Evolutionary conservation across 257 asterid genomes (phyloP), one percentile per base, ranked within the genome.

Genomic region (Misopates orontium): DNA sequence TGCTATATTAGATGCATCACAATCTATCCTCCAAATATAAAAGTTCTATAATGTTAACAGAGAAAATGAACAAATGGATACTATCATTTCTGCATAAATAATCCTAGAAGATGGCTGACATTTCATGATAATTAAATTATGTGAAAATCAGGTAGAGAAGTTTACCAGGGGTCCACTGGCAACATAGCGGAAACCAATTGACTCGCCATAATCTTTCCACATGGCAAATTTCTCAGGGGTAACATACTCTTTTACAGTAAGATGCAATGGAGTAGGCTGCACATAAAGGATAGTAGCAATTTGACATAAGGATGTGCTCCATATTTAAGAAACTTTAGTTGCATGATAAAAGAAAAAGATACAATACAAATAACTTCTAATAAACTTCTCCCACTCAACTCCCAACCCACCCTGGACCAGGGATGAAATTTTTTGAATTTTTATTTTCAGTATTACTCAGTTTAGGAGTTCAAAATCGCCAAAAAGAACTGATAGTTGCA

Each of bases 231-330:
- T 93, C 71, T 93, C 97, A 4, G 99, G 99, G 59, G 84, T 83
- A 21, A 90, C 89, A 40, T 79, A 93, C 79, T 93, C 97, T 80
- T 87, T 93, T 4, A 93, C 96, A 0, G 96, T 87, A 60, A 93
- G 96, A 82, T 90, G 99, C 73, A 90, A 75, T 56, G 99, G 99
- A 56, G 97, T 93, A 21, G 99, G 99, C 96, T 93, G 95, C 91
- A 79, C 13, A 54, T 19, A 66, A 69, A 14, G 23, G 13, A 70
- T 44, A 16, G 14, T 53, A 49, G 20, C 31, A 70, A 62, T 48
- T 55, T 45, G 50, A 58, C 20, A 36, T 49, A 64, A 50, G 73
- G 21, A 19, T 42, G 54, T 31, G 48, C 42, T 68, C 55, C 11
- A 66, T 62, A 44, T 18, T 40, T 49, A 31, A 64, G 49, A 69